phyloP scores from a whole-genome alignment of 2,329 filamentous ascomycete genomes.

The Monosporascus sp. region DNA sequence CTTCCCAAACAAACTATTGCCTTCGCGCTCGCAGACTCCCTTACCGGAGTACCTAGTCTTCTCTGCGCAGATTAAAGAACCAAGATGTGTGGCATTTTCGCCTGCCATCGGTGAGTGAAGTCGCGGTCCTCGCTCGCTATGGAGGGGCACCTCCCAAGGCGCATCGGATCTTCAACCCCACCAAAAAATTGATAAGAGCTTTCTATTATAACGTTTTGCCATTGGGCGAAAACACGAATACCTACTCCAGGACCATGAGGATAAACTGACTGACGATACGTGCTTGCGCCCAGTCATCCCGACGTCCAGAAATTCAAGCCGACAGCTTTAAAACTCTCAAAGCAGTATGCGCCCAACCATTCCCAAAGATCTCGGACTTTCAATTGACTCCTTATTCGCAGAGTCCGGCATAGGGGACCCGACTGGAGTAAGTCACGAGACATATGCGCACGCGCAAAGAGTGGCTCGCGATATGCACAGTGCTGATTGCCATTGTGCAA shows the following conservation, averaged over 20 bases:
- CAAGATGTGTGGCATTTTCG: conserved; percentile 96
- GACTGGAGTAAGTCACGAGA: conserved; percentile 82
- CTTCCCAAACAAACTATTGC: neutral
- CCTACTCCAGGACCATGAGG: neutral
- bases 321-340: conserved; percentile 85
- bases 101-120: conserved; percentile 74
- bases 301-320: conserved; percentile 97
- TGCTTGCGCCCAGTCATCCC: conserved; percentile 59
- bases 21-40: too few relatives aligned
- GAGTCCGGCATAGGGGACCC: conserved; percentile 90
- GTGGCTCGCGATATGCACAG: conserved; percentile 3
- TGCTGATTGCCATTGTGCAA: conserved; percentile 15
- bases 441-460: conserved; percentile 11
- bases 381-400: conserved; percentile 43
- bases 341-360: conserved; percentile 69
- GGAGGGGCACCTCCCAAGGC: conserved; percentile 32
- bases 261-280: conserved; percentile 7
- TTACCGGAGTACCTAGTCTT: neutral
- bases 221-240: too few relatives aligned
- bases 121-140: conserved; percentile 14
- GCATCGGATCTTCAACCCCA: conserved; percentile 27
- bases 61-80: conserved; percentile 19
- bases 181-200: conserved; percentile 2
- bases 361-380: conserved; percentile 6
- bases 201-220: too few relatives aligned